Conservation (phyloP, 176 grass and related monocot species). For the Zea luxurians region DNA sequence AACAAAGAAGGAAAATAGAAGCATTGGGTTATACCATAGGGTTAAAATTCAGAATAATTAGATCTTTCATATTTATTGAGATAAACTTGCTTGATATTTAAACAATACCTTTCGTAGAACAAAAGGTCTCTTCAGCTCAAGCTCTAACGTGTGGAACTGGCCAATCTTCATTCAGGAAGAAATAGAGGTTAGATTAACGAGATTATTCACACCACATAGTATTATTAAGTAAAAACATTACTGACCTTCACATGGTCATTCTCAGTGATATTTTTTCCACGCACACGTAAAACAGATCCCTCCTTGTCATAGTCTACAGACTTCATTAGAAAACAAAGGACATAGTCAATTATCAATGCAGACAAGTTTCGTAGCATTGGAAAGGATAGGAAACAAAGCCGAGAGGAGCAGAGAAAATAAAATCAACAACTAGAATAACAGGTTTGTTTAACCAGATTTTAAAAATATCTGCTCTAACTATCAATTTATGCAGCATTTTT, state of each 20-base stretch:
- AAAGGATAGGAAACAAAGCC: conserved; percentile 7
- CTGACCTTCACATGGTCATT: conserved; percentile 86
- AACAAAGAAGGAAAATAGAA: too few relatives aligned
- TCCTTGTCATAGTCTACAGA: conserved; percentile 94
- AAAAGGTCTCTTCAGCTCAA: conserved; percentile 82
- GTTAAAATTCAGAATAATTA: conserved; percentile 1
- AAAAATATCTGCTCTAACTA: not conserved
- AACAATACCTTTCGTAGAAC: conserved; percentile 69
- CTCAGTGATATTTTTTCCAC: conserved; percentile 88
- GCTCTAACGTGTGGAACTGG: conserved; percentile 89
- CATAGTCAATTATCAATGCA: not conserved
- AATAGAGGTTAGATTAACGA: conserved; percentile 6
- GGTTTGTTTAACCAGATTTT: not conserved
- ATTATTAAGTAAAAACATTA: conserved; percentile 13
- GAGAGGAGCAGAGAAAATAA: not conserved
- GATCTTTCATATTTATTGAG: not conserved
- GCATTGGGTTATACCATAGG: not conserved
- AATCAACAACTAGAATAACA: not conserved
- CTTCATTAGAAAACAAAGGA: conserved; percentile 46
- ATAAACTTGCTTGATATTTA: conserved; percentile 19
- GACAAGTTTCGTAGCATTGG: conserved; percentile 8
- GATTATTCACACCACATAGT: not conserved
- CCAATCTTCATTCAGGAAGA: conserved; percentile 60
- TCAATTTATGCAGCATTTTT: not conserved
- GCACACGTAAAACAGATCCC: conserved; percentile 72